Base-by-base conservation (phyloP, 2,329 filamentous ascomycete genomes). In the Aspergillus tamarii region DNA sequence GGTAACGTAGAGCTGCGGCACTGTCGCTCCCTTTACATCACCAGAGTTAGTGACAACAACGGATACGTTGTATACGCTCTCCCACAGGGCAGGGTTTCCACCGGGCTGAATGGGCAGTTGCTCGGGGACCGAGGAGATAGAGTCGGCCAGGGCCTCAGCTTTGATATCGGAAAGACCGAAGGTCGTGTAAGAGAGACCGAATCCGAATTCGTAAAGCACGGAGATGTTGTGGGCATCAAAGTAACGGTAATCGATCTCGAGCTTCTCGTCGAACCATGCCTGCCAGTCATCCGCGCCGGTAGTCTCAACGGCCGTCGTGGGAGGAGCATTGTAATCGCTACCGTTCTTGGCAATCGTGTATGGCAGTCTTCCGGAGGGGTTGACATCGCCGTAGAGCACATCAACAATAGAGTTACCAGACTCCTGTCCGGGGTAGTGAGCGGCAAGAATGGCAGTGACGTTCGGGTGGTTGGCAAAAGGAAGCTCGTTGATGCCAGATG, bases 381-480 rank as follows among this genome's bases (percentile, higher is more conserved):
- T 94, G 65, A 90, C 86, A 64, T 85, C 87, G 50, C 93, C 93
- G 76, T 94, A 96, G 12, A 97, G 87, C n/a, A 96, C 85, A 70
- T 96, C 92, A 12, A 87, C 86, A 60, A 96, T 87, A 3, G 90
- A 85, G 73, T 93, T 91, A 57, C 93, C 93, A 26, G 89, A 91
- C 76, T 97, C 91, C 74, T 96, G 90, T 12, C 93, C 93, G 0
- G 93, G 92, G 21, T 93, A 80, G 71, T 91, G 91, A 39, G 92
- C 92, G 86, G 90, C 95, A 1, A 96, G 76, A 59, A 96, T 93
- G 45, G 92, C 93, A 0, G 91, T 93, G 56, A 96, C 84, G 77
- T 96, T 96, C 41, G 88, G 86, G 77, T 88, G 89, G 59, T 91
- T 80, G 71, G 91, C 89, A 84, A 89, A 94, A 11, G 63, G 59